These are phyloP conservation scores for Thymus mandschuricus DNA, from an alignment of 257 asterid species.

Conservation along the genomic window DNA sequence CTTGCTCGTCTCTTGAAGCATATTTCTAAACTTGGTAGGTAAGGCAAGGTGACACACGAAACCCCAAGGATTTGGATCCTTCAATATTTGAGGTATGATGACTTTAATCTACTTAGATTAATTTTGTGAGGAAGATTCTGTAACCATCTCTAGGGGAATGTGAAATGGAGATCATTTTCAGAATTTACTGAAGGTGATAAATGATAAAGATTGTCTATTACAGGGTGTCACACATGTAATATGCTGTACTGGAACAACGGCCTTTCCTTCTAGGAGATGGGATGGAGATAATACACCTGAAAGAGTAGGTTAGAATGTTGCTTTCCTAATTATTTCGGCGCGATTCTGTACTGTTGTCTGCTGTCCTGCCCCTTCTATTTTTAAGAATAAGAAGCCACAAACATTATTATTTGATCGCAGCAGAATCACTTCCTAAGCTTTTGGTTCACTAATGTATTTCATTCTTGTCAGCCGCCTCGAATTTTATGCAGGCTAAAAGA, in stretches of 20 bases:
- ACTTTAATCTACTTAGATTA: conserved; percentile 9
- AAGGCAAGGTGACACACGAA: conserved; percentile 77
- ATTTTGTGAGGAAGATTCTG: conserved; percentile 14
- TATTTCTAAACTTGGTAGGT: conserved; percentile 60
- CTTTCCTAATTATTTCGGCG: background rate
- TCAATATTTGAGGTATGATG: conserved; percentile 79
- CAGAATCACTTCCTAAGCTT: background rate
- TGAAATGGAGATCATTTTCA: background rate
- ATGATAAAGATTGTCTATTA: conserved; percentile 23
- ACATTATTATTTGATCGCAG: too few species aligned
- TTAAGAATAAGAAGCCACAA: too few species aligned
- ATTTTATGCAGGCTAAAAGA: background rate
- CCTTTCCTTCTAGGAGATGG: conserved; percentile 96
- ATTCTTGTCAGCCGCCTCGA: conserved; percentile 1
- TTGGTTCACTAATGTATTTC: background rate
- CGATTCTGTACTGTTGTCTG: background rate
- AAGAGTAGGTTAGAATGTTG: conserved; percentile 76
- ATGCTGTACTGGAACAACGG: conserved; percentile 97
- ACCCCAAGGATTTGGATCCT: conserved; percentile 67
- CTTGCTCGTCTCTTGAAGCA: conserved; percentile 30
- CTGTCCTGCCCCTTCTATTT: too few species aligned
- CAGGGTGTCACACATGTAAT: conserved; percentile 92
- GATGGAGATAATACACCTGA: conserved; percentile 98
- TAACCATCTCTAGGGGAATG: conserved; percentile 24
- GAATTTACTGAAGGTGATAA: conserved; percentile 8